Evolutionary conservation across 768 basidiomycete species (phyloP).

Genomic region (Lactarius evosmus): DNA sequence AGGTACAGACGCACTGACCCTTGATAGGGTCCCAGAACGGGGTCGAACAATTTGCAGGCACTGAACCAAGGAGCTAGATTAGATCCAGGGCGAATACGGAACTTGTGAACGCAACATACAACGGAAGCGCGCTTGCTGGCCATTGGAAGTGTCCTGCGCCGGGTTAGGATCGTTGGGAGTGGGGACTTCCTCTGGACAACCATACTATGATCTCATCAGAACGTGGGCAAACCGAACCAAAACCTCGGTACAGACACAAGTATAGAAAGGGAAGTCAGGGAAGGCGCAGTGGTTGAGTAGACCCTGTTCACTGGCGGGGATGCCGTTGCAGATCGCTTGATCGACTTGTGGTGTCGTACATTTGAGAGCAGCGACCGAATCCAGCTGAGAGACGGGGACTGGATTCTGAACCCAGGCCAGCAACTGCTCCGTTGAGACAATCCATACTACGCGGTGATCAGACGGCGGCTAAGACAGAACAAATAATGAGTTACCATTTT

Average conservation of each 20-base stretch:
- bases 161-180: slow-evolving; percentile 65
- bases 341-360: slow-evolving; percentile 62
- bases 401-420: slow-evolving; percentile 75
- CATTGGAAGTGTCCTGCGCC: slow-evolving; percentile 47
- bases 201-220: slow-evolving; percentile 49
- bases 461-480: background rate
- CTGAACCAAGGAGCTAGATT: slow-evolving; percentile 34
- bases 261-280: slow-evolving; percentile 74
- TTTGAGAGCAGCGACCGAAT: slow-evolving; percentile 50
- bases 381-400: slow-evolving; percentile 57
- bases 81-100: background rate
- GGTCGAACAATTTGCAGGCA: slow-evolving; percentile 69
- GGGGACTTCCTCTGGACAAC: slow-evolving; percentile 58
- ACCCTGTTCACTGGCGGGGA: slow-evolving; percentile 63
- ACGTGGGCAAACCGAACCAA: background rate
- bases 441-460: slow-evolving; percentile 50
- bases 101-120: slow-evolving; percentile 40
- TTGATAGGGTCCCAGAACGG: slow-evolving; percentile 78
- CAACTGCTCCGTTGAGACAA: slow-evolving; percentile 67
- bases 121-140: slow-evolving; percentile 49
- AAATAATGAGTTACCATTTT: slow-evolving; percentile 45
- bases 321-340: slow-evolving; percentile 70
- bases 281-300: slow-evolving; percentile 61
- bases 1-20: slow-evolving; percentile 61
- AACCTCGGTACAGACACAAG: slow-evolving; percentile 52